Conservation (phyloP, 805 yeast genomes). For the Sugiyamaella boreocaroliniensis region DNA sequence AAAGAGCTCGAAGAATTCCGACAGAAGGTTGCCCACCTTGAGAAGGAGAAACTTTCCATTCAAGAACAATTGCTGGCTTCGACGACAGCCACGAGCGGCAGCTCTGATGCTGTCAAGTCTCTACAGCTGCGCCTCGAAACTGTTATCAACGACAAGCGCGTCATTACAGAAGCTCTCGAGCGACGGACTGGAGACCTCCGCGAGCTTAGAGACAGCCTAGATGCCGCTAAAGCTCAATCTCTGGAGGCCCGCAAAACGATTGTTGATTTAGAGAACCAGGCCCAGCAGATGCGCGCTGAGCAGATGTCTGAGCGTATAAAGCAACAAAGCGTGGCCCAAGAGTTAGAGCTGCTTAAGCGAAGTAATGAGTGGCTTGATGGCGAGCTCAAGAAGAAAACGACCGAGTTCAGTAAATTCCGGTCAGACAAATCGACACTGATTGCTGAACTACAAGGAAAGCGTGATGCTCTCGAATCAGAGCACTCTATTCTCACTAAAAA, state of each 20-base stretch:
- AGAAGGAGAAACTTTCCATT: conserved; percentile 35
- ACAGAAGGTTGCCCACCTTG: conserved; percentile 35
- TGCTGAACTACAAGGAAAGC: conserved; percentile 30
- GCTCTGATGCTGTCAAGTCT: conserved; percentile 6
- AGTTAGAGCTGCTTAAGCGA: conserved; percentile 35
- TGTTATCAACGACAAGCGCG: conserved; percentile 24
- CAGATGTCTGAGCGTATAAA: conserved; percentile 30
- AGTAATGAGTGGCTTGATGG: conserved; percentile 39
- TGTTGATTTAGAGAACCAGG: conserved; percentile 34
- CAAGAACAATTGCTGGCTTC: conserved; percentile 31
- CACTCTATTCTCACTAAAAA: conserved; percentile 24
- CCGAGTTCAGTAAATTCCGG: conserved; percentile 30
- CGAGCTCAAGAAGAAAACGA: conserved; percentile 31
- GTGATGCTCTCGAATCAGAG: conserved; percentile 34
- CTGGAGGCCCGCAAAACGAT: conserved; percentile 36
- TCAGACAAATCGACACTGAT: conserved; percentile 30
- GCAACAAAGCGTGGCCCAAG: conserved; percentile 37
- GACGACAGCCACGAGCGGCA: conserved; percentile 1
- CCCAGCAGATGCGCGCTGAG: conserved; percentile 31
- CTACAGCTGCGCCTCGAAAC: conserved; percentile 18
- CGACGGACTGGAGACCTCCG: conserved; percentile 26
- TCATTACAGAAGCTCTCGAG: conserved; percentile 26
- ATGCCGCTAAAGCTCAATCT: conserved; percentile 31
- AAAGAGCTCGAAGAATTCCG: conserved; percentile 23
- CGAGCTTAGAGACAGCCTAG: conserved; percentile 35